Evolutionary conservation across 371 early-diverging fungal genomes (phyloP), one percentile per base, ranked within the genome.

Genomic region (Apophysomyces elegans): DNA sequence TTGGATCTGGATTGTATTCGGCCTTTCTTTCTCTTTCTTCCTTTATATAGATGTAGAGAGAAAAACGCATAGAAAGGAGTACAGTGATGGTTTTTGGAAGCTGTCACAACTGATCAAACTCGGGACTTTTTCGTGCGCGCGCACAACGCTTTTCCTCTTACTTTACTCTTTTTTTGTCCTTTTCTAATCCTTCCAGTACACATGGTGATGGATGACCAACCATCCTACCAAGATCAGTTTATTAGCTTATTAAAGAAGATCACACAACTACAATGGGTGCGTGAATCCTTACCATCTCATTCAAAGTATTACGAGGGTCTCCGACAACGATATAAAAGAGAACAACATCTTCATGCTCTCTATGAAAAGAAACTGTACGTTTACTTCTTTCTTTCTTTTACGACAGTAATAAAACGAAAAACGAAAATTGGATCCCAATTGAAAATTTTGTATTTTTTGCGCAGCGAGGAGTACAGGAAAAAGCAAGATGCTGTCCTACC

Each of bases 271-370:
- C 82, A 81, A 61, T 81, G 79, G 79, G 79, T 81, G 5, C 74
- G 79, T 44, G 82, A 81, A 61, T 81, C 82, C 0, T 18, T 81
- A 16, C 74, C 82, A 9, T 64, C 77, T 12, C 82, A 81, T 61
- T 75, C 77, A 8, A 73, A 76, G 39, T 69, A 79, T 46, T 74
- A 81, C 61, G 79, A 77, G 43, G 73, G 74, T 32, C 59, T 81
- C 36, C 73, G 71, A 26, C 72, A 77, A 59, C 70, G 74, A 41
- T 46, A 73, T 12, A 59, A 74, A 61, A 71, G 74, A 46, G 77
- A 77, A 63, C 60, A 56, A 11, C 67, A 68, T 32, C 41, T 73
- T 14, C 70, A 78, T 61, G 47, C 50, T 5, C 56, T 69, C 32
- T 70, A 77, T 37, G 75, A 81, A 67, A 71, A 66, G 47, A 67